phyloP scores from a whole-genome alignment of 768 basidiomycete species.

The Sporobolomyces phaffii region DNA sequence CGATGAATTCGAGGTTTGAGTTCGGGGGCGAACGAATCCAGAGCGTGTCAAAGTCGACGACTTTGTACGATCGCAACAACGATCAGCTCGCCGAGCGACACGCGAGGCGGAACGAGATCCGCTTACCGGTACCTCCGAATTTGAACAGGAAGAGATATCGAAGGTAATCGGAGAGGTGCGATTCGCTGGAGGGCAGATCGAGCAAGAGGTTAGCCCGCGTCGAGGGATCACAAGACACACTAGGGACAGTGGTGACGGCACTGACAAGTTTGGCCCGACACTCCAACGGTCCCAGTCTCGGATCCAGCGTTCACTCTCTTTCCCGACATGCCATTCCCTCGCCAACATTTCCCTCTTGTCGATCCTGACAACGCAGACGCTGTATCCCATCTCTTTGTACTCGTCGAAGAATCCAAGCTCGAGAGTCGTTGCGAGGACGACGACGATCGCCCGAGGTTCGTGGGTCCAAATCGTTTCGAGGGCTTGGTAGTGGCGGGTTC shows the following conservation, averaged over 20 bases:
- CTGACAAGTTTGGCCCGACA: constrained; percentile 32
- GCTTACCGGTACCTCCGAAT: constrained; percentile 36
- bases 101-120: not conserved
- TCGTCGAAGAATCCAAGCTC: constrained; percentile 24
- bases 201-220: too few species aligned
- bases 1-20: constrained; percentile 33
- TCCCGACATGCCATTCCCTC: constrained; percentile 28
- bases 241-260: not conserved
- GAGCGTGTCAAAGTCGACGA: constrained; percentile 32
- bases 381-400: constrained; percentile 25
- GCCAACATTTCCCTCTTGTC: constrained; percentile 21
- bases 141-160: constrained; percentile 34
- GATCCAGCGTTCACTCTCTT: constrained; percentile 29
- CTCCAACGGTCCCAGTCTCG: constrained; percentile 32
- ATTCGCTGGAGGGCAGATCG: too few species aligned
- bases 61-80: not conserved
- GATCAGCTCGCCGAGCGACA: not conserved
- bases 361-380: constrained; percentile 31
- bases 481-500: constrained; percentile 28
- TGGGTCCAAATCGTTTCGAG: constrained; percentile 36
- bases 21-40: constrained; percentile 35
- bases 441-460: constrained; percentile 29
- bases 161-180: constrained; percentile 33
- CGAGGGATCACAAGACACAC: too few species aligned
- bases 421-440: constrained; percentile 32